Conservation (phyloP, 352 stramenopile genomes). For the Bremia lactucae region DNA sequence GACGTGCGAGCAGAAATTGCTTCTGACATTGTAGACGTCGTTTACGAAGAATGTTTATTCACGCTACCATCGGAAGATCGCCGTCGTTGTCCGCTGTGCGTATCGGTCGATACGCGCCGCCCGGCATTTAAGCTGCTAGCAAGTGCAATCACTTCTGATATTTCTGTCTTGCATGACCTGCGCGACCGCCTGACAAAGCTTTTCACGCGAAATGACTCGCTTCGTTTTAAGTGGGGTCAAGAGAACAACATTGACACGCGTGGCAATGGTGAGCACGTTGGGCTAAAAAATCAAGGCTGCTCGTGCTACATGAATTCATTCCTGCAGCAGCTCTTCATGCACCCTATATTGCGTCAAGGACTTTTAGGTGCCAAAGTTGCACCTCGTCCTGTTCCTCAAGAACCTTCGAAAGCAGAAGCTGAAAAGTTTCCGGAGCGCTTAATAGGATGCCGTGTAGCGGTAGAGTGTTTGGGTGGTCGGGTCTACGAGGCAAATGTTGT, state of each 20-base stretch:
- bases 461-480: constrained; percentile 89
- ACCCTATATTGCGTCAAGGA: constrained; percentile 66
- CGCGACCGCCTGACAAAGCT: constrained; percentile 41
- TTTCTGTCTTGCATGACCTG: constrained; percentile 50
- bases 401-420: constrained; percentile 84
- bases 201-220: constrained; percentile 50
- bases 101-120: constrained; percentile 64
- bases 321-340: constrained; percentile 95
- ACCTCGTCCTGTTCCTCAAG: constrained; percentile 33
- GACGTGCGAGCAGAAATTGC: constrained; percentile 43
- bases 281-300: constrained; percentile 97
- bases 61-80: constrained; percentile 58
- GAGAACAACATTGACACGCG: constrained; percentile 76
- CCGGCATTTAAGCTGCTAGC: constrained; percentile 75
- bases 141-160: constrained; percentile 61
- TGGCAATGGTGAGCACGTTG: constrained; percentile 79
- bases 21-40: constrained; percentile 58
- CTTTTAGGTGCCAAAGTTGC: constrained; percentile 64
- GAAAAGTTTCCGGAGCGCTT: constrained; percentile 70
- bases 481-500: constrained; percentile 91
- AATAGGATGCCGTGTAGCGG: constrained; percentile 72
- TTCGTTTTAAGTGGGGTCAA: constrained; percentile 71
- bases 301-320: constrained; percentile 99
- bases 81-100: constrained; percentile 55
- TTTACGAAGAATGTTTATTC: constrained; percentile 81